A percentile compares a stretch with the other conserved stretches of the same genome.
These are phyloP conservation scores for Centrapalus pauciflorus DNA, from an alignment of 129 eudicot genomes.

Conservation along the genomic window DNA sequence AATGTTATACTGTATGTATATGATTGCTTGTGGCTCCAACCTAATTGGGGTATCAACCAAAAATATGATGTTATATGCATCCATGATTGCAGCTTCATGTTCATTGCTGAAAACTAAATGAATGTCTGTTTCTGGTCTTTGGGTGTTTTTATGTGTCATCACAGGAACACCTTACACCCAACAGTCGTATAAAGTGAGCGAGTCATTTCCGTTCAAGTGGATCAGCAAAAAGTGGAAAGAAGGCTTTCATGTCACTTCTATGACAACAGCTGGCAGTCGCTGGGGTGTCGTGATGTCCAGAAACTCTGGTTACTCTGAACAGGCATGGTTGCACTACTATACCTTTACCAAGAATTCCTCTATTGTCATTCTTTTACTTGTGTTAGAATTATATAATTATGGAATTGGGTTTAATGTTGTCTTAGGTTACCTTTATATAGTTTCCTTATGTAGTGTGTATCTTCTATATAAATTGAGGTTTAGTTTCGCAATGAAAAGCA, in stretches of 20 bases:
- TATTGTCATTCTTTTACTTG: not conserved
- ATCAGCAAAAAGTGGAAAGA: conserved; percentile 98
- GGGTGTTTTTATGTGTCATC: not conserved
- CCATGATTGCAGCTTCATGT: not conserved
- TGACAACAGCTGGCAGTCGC: conserved; percentile 97
- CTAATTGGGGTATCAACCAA: not conserved
- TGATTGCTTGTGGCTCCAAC: not conserved
- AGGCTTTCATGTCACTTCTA: conserved; percentile 96
- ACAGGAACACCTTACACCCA: conserved; percentile 39
- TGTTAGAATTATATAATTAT: no score
- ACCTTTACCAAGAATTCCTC: not conserved
- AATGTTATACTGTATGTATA: no score
- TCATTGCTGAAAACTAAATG: not conserved
- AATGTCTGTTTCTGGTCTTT: not conserved
- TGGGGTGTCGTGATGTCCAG: conserved; percentile 99
- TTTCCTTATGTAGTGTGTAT: no score
- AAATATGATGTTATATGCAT: not conserved
- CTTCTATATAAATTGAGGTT: no score
- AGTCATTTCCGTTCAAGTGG: conserved; percentile 59
- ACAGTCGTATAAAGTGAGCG: conserved; percentile 40
- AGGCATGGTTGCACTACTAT: conserved; percentile 34
- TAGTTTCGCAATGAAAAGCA: no score
- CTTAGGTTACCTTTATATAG: no score
- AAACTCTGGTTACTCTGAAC: conserved; percentile 86
- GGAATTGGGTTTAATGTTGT: no score